Conservation (phyloP, 164 flowering plant genomes). For the Magnolia changhungtana region DNA sequence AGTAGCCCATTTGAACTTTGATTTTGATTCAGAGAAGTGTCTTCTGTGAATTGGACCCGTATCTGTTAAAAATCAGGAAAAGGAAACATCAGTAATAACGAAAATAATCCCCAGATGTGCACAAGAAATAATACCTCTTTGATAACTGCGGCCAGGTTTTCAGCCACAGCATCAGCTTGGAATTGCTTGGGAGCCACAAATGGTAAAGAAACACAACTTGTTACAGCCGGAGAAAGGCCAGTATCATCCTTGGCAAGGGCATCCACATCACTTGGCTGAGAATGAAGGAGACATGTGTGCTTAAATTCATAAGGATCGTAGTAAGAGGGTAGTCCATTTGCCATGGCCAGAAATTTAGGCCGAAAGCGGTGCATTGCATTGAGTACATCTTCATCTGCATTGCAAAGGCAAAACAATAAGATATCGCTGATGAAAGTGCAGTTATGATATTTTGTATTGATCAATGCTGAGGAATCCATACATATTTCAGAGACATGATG, state of each 20-base stretch:
- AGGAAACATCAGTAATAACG: constrained; percentile 15
- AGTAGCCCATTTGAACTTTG: constrained; percentile 6
- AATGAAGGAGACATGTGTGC: constrained; percentile 58
- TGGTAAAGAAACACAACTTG: constrained; percentile 58
- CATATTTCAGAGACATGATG: constrained; percentile 70
- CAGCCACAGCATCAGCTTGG: constrained; percentile 38
- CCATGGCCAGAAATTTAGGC: constrained; percentile 50
- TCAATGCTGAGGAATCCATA: constrained; percentile 32
- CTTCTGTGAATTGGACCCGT: constrained; percentile 44
- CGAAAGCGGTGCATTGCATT: constrained; percentile 72
- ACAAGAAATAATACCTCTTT: constrained; percentile 59
- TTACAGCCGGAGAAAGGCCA: constrained; percentile 23
- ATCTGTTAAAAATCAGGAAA: constrained; percentile 41
- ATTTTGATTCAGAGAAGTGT: constrained; percentile 22
- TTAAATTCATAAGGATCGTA: constrained; percentile 67
- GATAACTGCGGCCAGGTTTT: constrained; percentile 38
- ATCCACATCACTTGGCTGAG: constrained; percentile 26
- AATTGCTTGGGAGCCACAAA: constrained; percentile 56
- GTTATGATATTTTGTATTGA: not conserved
- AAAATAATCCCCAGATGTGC: not conserved
- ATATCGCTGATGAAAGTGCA: constrained; percentile 2
- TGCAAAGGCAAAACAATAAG: not conserved
- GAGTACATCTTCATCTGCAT: constrained; percentile 77
- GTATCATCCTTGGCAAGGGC: constrained; percentile 29
- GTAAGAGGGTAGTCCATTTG: constrained; percentile 50